Conservation (phyloP, 2,329 filamentous ascomycete genomes). For the Sporothrix phasma region DNA sequence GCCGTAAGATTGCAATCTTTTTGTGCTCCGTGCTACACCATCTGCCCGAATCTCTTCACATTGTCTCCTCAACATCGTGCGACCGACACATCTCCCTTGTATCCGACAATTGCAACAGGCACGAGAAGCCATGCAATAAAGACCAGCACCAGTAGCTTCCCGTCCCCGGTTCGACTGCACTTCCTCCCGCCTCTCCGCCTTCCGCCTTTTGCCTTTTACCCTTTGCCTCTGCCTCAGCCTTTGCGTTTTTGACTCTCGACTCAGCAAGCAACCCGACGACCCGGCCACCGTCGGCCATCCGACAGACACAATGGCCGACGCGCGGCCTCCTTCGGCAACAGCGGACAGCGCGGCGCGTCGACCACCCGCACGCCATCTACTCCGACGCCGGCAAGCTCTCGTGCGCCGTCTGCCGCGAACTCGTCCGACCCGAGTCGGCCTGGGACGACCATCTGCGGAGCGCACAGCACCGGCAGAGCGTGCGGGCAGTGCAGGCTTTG, state of each 20-base stretch:
- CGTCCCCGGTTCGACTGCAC: not conserved
- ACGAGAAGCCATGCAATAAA: not conserved
- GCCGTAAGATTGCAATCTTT: too few relatives aligned
- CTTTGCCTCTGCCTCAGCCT: too few relatives aligned
- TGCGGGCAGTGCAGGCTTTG: not conserved
- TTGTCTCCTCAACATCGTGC: not conserved
- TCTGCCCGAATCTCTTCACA: not conserved
- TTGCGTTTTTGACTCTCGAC: not conserved
- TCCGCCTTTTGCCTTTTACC: not conserved
- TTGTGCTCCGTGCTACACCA: not conserved
- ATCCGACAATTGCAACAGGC: not conserved
- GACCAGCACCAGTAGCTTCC: not conserved
- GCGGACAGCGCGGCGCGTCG: constrained; percentile 61
- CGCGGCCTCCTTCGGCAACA: constrained; percentile 69
- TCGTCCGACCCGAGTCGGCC: constrained; percentile 54
- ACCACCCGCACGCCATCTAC: constrained; percentile 59
- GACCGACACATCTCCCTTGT: not conserved
- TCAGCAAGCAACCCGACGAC: too few relatives aligned
- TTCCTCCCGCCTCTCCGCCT: too few relatives aligned
- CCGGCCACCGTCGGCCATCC: not conserved
- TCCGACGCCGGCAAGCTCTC: constrained; percentile 56
- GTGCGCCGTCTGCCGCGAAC: constrained; percentile 56
- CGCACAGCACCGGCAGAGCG: constrained; percentile 34
- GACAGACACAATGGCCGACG: constrained; percentile 55
- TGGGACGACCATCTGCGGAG: constrained; percentile 55